These are phyloP conservation scores for Bocquillonia castaneifolia DNA, from an alignment of 441 rosid species.

Conservation along the genomic window DNA sequence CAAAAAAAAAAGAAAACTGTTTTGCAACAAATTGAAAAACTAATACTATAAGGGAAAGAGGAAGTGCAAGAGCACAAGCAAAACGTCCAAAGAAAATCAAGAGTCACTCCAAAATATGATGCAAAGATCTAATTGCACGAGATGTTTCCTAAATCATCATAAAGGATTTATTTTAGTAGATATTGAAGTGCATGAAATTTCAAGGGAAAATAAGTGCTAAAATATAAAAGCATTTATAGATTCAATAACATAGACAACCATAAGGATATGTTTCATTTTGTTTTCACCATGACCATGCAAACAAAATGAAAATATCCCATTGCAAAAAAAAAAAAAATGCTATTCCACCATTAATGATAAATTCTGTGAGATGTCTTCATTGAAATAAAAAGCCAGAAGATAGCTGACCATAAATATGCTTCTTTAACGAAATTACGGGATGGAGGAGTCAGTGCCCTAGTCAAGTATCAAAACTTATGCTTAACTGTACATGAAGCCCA, in stretches of 20 bases:
- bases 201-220: slow-evolving; percentile 8
- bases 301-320: neutral
- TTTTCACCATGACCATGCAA: neutral
- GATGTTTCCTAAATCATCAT: neutral
- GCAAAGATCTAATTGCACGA: neutral
- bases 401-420: slow-evolving; percentile 3
- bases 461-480: neutral
- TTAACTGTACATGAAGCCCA: neutral
- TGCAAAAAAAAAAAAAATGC: neutral
- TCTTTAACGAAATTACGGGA: no score
- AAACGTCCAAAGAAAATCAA: neutral
- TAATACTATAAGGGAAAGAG: neutral
- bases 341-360: neutral
- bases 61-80: neutral
- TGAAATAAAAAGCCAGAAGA: slow-evolving; percentile 1
- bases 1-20: neutral
- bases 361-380: neutral
- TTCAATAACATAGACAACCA: neutral
- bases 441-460: neutral
- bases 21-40: neutral
- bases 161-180: neutral
- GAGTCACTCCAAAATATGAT: neutral
- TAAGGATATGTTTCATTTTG: neutral
- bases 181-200: neutral
- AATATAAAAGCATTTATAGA: neutral